Evolutionary conservation across 2,329 filamentous ascomycete species (phyloP), one percentile per base, ranked within the genome.

Genomic region (Fusarium decemcellulare): DNA sequence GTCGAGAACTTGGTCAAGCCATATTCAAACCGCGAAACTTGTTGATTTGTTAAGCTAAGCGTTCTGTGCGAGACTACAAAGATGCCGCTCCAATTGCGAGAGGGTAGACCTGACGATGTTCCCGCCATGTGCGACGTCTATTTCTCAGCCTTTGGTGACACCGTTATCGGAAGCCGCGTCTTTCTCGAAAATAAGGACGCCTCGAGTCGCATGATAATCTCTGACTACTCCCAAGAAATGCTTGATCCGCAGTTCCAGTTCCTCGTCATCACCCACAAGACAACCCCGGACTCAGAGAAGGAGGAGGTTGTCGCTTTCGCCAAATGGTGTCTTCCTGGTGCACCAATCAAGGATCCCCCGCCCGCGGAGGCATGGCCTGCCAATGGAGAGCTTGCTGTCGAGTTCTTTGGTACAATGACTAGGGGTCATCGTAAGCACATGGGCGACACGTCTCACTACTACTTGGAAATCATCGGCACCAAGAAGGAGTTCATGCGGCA

Each of bases 391-490:
- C 65, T 83, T 8, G 83, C 80, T 0, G 71, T 76, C 12, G 60
- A 72, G 3, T 86, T 86, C 72, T 85, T 85, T 51, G 75, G 75
- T 1, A 73, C 74, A 1, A 69, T 86, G 57, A 69, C 76, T 0
- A 70, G 63, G 8, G 78, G 76, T 29, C 82, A 83, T 39, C 67
- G 71, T 14, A 73, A 74, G 44, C 74, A 81, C 36, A 84, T 86
- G 78, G 77, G 74, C 0, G 76, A 73, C 5, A 78, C 75, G n/a
- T 80, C 76, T 61, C 86, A 88, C 68, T 85, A 82, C 77, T 84
- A 81, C 65, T 77, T 89, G 10, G 85, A 86, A 65, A 68, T 87
- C 8, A 72, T 88, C 4, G 82, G 78, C 3, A 84, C 84, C 11
- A 75, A 78, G 44, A 76, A 74, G 4, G 80, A 78, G 16, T 79